Evolutionary conservation across 225 moss, liverwort and hornwort genomes (phyloP).

Genomic region (Asterella californica): DNA sequence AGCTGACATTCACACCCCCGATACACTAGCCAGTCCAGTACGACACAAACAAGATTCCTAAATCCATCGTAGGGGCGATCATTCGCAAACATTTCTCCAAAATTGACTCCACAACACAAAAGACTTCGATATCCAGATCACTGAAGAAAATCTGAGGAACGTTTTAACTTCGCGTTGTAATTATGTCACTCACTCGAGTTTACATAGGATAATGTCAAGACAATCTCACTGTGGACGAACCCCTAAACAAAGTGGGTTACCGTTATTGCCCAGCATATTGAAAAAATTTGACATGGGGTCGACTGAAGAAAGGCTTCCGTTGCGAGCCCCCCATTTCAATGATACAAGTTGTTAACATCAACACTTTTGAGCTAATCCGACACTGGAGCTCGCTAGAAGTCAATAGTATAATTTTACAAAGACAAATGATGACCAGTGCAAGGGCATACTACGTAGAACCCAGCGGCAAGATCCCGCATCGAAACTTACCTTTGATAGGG

Average conservation of each 20-base stretch:
- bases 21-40: no score
- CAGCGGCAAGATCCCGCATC: constrained; percentile 26
- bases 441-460: constrained; percentile 24
- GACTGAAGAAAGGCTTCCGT: constrained; percentile 30
- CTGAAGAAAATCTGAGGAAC: neutral
- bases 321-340: constrained; percentile 36
- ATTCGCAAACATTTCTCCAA: no score
- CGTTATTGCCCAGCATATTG: constrained; percentile 47
- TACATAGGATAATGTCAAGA: constrained; percentile 38
- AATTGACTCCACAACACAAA: no score
- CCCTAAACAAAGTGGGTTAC: constrained; percentile 36
- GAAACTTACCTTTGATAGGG: constrained; percentile 34
- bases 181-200: constrained; percentile 21
- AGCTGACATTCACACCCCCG: no score
- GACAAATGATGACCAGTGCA: constrained; percentile 46
- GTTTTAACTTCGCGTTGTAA: constrained; percentile 9
- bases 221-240: constrained; percentile 38
- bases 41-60: no score
- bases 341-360: constrained; percentile 42
- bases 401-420: constrained; percentile 49
- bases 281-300: constrained; percentile 52
- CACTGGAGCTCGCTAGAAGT: constrained; percentile 39
- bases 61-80: no score
- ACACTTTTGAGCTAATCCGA: constrained; percentile 37
- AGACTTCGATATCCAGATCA: no score